Evolutionary conservation across 202 grass and related monocot genomes (phyloP).

Genomic region (Musa balbisiana): DNA sequence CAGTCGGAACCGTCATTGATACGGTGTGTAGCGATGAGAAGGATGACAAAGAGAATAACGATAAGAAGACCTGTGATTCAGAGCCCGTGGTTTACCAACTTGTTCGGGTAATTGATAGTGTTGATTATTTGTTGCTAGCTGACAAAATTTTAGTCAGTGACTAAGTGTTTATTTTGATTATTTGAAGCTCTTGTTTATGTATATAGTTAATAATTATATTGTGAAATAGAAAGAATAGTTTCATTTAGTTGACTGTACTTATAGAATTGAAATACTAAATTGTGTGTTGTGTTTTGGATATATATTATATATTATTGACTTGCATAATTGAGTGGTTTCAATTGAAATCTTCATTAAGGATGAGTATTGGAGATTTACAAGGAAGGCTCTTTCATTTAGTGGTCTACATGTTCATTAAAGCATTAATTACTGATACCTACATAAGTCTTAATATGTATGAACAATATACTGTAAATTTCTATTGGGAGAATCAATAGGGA

Average conservation of each 20-base stretch:
- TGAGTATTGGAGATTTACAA: not conserved
- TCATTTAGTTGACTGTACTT: not conserved
- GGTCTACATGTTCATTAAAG: not conserved
- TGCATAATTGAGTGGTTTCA: not conserved
- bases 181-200: not conserved
- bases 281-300: too few relatives aligned
- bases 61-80: conserved; percentile 40
- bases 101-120: conserved; percentile 62
- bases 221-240: not conserved
- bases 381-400: not conserved
- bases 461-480: not conserved
- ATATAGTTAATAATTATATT: not conserved
- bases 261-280: not conserved
- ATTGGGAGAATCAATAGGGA: not conserved
- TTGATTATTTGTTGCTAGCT: too few relatives aligned
- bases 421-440: not conserved
- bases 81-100: conserved; percentile 88
- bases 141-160: not conserved
- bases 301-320: too few relatives aligned
- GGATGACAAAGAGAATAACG: conserved; percentile 39
- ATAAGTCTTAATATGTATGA: not conserved
- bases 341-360: not conserved
- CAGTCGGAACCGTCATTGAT: conserved; percentile 49
- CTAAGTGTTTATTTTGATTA: not conserved
- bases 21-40: conserved; percentile 33